These are phyloP conservation scores for Exophiala mesophila DNA, from an alignment of 2,329 filamentous ascomycete species.

Conservation along the genomic window DNA sequence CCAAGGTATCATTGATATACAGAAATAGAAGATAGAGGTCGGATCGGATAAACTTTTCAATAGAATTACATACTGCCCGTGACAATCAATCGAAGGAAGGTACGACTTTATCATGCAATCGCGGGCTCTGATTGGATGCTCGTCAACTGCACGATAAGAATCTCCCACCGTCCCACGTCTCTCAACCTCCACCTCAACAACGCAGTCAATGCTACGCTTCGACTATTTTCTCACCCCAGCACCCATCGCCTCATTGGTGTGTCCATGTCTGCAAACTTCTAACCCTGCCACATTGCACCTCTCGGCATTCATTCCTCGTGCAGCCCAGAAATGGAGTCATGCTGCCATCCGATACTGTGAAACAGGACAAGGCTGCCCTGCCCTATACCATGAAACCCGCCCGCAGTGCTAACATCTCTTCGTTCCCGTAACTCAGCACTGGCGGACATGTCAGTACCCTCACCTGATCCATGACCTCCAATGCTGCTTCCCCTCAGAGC, in stretches of 20 bases:
- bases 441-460: conserved; percentile 22
- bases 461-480: conserved; percentile 21
- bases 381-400: neutral
- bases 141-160: neutral
- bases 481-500: conserved; percentile 22
- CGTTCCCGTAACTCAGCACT: conserved; percentile 4
- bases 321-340: conserved; percentile 1
- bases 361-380: conserved; percentile 14
- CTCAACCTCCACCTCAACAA: neutral
- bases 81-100: too few species aligned
- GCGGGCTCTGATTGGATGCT: neutral
- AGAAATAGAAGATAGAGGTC: too few species aligned
- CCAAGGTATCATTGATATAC: too few species aligned
- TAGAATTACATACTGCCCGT: too few species aligned
- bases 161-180: neutral
- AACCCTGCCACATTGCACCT: too few species aligned
- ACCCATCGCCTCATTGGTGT: neutral
- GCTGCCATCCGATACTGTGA: neutral
- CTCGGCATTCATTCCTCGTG: too few species aligned
- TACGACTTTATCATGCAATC: neutral
- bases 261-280: too few species aligned
- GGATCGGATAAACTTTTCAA: too few species aligned
- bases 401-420: neutral
- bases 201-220: conserved; percentile 1
- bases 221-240: neutral